A percentile compares a stretch with the other conserved stretches of the same genome.
Evolutionary conservation across 345 rosid genomes (phyloP).

Genomic region (Populus davidiana): DNA sequence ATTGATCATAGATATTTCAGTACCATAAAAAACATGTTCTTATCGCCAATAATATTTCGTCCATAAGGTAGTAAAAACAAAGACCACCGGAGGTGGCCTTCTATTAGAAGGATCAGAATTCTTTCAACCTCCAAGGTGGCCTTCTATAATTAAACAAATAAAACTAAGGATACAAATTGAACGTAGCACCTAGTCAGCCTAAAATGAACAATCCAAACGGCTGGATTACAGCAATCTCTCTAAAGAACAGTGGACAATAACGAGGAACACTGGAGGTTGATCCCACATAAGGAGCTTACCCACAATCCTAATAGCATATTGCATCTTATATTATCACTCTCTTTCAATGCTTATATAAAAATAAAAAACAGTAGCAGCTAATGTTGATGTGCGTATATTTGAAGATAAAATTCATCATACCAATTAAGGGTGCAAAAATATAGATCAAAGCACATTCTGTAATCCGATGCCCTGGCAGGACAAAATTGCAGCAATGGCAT

Average conservation of each 20-base stretch:
- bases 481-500: not conserved
- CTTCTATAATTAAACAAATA: not conserved
- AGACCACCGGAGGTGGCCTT: not conserved
- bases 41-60: not conserved
- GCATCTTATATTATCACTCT: too few species aligned
- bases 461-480: not conserved
- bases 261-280: not conserved
- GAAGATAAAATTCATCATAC: not conserved
- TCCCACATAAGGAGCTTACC: not conserved
- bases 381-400: not conserved
- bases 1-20: not conserved
- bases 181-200: not conserved
- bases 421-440: not conserved
- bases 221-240: not conserved
- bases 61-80: not conserved
- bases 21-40: not conserved
- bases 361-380: too few species aligned
- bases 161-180: not conserved
- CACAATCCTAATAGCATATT: not conserved
- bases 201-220: not conserved
- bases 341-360: too few species aligned
- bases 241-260: not conserved
- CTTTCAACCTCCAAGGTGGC: not conserved
- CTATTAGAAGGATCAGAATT: not conserved
- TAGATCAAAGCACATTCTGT: not conserved